phyloP scores from a whole-genome alignment of 1,284 basidiomycete genomes.

The Schizopora paradoxa region DNA sequence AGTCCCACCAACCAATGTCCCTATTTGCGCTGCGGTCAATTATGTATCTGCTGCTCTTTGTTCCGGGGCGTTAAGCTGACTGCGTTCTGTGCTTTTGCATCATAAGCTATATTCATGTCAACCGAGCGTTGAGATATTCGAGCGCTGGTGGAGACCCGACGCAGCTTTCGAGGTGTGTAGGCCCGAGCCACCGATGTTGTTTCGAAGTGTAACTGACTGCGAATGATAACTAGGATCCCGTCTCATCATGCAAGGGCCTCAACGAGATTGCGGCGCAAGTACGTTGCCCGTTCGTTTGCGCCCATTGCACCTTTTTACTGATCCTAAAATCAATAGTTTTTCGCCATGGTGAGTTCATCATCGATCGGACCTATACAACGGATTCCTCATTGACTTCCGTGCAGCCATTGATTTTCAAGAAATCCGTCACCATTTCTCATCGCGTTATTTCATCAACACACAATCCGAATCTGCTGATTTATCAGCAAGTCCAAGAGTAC shows the following conservation, averaged over 20 bases:
- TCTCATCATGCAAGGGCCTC: constrained; percentile 45
- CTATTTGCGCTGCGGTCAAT: neutral
- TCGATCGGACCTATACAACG: neutral
- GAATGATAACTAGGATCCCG: constrained; percentile 38
- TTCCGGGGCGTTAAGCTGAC: neutral
- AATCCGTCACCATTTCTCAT: constrained; percentile 43
- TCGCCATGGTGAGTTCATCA: constrained; percentile 44
- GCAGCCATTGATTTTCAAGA: constrained; percentile 52
- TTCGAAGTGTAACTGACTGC: constrained; percentile 1
- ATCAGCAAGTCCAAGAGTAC: constrained; percentile 58
- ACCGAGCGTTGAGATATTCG: constrained; percentile 51
- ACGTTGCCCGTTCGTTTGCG: constrained; percentile 18
- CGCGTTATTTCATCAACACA: constrained; percentile 54
- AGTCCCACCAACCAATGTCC: constrained; percentile 10
- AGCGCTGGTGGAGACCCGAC: constrained; percentile 51
- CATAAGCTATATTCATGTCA: constrained; percentile 48
- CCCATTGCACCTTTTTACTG: constrained; percentile 1
- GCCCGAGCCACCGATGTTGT: constrained; percentile 13
- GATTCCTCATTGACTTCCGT: constrained; percentile 1
- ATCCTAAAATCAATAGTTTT: constrained; percentile 40
- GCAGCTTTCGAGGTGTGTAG: constrained; percentile 52
- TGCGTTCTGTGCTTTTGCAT: neutral
- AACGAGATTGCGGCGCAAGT: constrained; percentile 53
- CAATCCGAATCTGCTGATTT: constrained; percentile 51
- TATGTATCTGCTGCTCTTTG: neutral